Conservation (phyloP, 2,329 filamentous ascomycete species). For the Colletotrichum tropicale region DNA sequence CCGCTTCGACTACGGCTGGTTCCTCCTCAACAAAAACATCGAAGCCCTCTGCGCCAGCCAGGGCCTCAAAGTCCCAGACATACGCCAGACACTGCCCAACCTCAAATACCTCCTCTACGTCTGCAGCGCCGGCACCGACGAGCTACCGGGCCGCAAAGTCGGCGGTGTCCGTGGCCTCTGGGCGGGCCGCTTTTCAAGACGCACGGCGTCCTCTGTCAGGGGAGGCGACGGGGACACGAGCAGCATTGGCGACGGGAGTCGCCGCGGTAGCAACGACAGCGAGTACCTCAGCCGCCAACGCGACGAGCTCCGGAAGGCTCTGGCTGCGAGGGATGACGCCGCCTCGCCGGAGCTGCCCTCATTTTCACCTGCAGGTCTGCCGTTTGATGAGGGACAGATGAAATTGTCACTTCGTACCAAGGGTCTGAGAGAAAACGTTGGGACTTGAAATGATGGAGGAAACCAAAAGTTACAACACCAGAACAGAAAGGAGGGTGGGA, state of each 20-base stretch:
- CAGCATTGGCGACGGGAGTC: conserved; percentile 41
- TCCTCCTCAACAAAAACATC: conserved; percentile 95
- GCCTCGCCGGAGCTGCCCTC: background rate
- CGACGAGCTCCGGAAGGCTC: conserved; percentile 44
- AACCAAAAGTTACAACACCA: background rate
- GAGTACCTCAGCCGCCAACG: conserved; percentile 42
- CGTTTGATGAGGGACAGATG: conserved; percentile 50
- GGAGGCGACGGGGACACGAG: conserved; percentile 40
- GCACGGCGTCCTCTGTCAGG: conserved; percentile 18
- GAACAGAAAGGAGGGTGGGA: background rate
- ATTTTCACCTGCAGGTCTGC: conserved; percentile 32
- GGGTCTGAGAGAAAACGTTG: conserved; percentile 54
- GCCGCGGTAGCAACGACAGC: conserved; percentile 49
- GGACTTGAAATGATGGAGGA: background rate
- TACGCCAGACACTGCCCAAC: conserved; percentile 90
- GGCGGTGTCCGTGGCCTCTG: conserved; percentile 66
- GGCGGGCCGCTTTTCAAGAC: conserved; percentile 49
- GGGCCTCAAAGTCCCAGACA: conserved; percentile 82
- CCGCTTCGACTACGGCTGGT: conserved; percentile 95
- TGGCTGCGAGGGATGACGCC: conserved; percentile 28
- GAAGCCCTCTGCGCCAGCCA: conserved; percentile 70
- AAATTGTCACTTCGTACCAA: conserved; percentile 61
- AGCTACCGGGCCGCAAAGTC: conserved; percentile 64
- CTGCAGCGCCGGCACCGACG: conserved; percentile 76
- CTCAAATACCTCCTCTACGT: conserved; percentile 92